These are phyloP conservation scores for Xylaria intraflava DNA, from an alignment of 495 filamentous ascomycete genomes.

Conservation along the genomic window DNA sequence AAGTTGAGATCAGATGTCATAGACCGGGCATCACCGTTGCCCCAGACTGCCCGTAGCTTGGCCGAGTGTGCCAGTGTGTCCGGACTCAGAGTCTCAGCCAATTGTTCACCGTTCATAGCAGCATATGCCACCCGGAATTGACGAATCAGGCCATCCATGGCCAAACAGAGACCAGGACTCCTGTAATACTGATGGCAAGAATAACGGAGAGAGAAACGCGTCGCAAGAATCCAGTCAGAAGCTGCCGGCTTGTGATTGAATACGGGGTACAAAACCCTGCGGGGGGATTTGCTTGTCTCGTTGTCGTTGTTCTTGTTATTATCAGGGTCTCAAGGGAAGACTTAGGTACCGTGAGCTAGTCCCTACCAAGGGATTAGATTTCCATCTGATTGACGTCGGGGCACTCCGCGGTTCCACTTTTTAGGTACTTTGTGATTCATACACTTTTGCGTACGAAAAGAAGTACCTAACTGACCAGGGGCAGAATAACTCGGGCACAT, in stretches of 20 bases:
- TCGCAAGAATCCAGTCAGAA: neutral
- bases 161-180: constrained; percentile 1
- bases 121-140: constrained; percentile 57
- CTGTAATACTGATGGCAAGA: neutral
- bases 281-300: no score
- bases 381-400: no score
- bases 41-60: constrained; percentile 57
- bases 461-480: no score
- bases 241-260: neutral
- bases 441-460: no score
- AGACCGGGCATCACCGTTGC: constrained; percentile 13
- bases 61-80: constrained; percentile 50
- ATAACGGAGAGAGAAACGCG: no score
- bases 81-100: constrained; percentile 66
- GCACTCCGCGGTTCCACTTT: no score
- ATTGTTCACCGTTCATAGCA: constrained; percentile 51
- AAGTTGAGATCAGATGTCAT: constrained; percentile 20
- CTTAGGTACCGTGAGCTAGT: no score
- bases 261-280: no score
- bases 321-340: neutral
- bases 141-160: constrained; percentile 57
- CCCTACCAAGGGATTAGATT: no score
- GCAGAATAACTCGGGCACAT: no score
- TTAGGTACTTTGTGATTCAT: no score
- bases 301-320: neutral